A percentile compares a stretch with the other conserved stretches of the same genome.
These are phyloP conservation scores for Candida peoriensis DNA, from an alignment of 805 yeast genomes.

Conservation along the genomic window DNA sequence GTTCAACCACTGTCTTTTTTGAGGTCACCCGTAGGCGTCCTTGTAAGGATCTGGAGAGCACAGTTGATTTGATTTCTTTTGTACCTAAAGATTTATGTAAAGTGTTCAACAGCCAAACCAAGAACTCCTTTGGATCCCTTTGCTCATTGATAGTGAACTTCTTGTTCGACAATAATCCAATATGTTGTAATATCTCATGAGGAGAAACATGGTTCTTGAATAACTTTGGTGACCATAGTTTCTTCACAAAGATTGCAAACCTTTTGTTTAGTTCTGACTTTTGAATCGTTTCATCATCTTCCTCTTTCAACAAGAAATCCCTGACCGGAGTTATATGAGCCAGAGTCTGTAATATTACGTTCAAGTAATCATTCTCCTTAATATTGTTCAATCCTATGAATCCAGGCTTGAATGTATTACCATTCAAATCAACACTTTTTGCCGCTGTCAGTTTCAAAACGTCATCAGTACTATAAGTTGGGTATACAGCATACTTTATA, in stretches of 20 bases:
- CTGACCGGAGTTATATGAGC: conserved; percentile 50
- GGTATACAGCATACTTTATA: conserved; percentile 47
- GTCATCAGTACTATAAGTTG: conserved; percentile 37
- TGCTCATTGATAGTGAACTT: conserved; percentile 34
- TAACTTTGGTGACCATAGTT: conserved; percentile 58
- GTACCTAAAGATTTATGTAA: conserved; percentile 28
- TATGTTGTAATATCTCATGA: conserved; percentile 52
- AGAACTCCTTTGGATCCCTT: conserved; percentile 50
- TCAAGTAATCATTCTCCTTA: conserved; percentile 47
- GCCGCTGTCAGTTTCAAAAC: conserved; percentile 26
- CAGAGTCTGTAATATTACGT: conserved; percentile 50
- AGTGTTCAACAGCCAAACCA: conserved; percentile 55
- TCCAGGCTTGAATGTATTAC: conserved; percentile 51
- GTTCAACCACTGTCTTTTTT: conserved; percentile 21
- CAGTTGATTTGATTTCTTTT: conserved; percentile 16
- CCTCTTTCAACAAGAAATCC: conserved; percentile 34
- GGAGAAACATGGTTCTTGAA: conserved; percentile 63
- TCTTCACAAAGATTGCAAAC: conserved; percentile 45
- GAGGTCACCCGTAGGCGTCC: conserved; percentile 43
- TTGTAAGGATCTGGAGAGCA: conserved; percentile 38
- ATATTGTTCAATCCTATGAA: conserved; percentile 59
- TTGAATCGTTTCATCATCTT: conserved; percentile 12
- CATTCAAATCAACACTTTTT: conserved; percentile 37
- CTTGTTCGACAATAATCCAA: conserved; percentile 39
- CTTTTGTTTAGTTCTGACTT: conserved; percentile 34